Evolutionary conservation across 2,329 filamentous ascomycete genomes (phyloP).

Genomic region (Aspergillus texensis): DNA sequence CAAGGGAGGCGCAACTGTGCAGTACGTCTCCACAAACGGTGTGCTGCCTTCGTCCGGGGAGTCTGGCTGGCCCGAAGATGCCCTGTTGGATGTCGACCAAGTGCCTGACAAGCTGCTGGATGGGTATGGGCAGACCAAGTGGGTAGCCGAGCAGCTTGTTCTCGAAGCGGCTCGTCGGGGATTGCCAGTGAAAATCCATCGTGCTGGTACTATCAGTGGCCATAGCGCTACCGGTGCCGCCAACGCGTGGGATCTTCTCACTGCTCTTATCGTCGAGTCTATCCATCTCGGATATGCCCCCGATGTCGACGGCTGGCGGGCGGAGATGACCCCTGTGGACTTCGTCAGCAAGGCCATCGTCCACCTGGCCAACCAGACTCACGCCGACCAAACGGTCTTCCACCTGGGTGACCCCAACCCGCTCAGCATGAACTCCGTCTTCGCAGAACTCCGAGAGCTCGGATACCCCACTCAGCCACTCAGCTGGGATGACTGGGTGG

Average conservation of each 20-base stretch:
- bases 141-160: slow-evolving; percentile 77
- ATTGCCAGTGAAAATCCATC: slow-evolving; percentile 70
- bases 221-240: slow-evolving; percentile 74
- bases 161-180: slow-evolving; percentile 69
- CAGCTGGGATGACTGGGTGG: slow-evolving; percentile 73
- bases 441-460: slow-evolving; percentile 64
- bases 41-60: slow-evolving; percentile 69
- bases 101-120: slow-evolving; percentile 71
- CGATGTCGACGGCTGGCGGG: slow-evolving; percentile 72
- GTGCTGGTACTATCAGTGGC: slow-evolving; percentile 76
- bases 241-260: slow-evolving; percentile 77
- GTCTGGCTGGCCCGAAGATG: slow-evolving; percentile 71
- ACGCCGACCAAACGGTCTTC: slow-evolving; percentile 67
- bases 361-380: slow-evolving; percentile 66
- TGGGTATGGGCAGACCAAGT: slow-evolving; percentile 79
- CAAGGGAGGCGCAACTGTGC: slow-evolving; percentile 68
- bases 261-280: slow-evolving; percentile 75
- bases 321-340: slow-evolving; percentile 84
- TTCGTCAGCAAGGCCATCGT: slow-evolving; percentile 76
- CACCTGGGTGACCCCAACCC: slow-evolving; percentile 75
- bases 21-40: slow-evolving; percentile 80
- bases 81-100: slow-evolving; percentile 67
- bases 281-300: slow-evolving; percentile 71
- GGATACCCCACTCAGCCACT: slow-evolving; percentile 71
- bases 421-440: slow-evolving; percentile 66